Evolutionary conservation across 805 yeast species (phyloP).

Genomic region (Vanderwaltozyma yarrowii): DNA sequence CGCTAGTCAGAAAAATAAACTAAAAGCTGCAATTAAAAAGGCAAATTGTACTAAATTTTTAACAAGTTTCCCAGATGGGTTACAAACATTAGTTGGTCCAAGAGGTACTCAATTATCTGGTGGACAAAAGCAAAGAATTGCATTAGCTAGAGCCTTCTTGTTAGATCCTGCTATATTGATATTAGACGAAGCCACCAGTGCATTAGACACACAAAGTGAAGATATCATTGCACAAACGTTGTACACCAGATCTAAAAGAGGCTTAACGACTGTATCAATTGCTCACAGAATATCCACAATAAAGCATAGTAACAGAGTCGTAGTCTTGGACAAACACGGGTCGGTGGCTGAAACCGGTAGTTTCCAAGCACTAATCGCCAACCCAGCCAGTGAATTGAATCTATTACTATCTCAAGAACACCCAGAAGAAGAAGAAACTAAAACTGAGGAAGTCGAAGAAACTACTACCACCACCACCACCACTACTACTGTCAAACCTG

Average conservation of each 20-base stretch:
- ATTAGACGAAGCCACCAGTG: conserved; percentile 91
- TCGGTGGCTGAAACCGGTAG: conserved; percentile 63
- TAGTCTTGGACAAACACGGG: conserved; percentile 69
- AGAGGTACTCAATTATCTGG: conserved; percentile 86
- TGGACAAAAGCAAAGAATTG: conserved; percentile 90
- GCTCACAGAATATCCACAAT: conserved; percentile 90
- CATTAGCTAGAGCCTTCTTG: conserved; percentile 79
- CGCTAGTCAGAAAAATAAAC: conserved; percentile 49
- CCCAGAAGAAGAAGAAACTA: conserved; percentile 2
- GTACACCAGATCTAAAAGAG: conserved; percentile 40
- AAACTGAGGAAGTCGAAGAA: background rate
- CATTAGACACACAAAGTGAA: conserved; percentile 82
- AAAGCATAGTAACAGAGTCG: conserved; percentile 65
- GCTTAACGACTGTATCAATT: conserved; percentile 72
- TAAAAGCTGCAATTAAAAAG: conserved; percentile 47
- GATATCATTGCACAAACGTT: conserved; percentile 72
- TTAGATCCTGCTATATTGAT: conserved; percentile 71
- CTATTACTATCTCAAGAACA: conserved; percentile 27
- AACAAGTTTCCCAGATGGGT: conserved; percentile 64
- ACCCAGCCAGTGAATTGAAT: conserved; percentile 30
- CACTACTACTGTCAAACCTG: background rate
- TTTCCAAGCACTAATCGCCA: conserved; percentile 39
- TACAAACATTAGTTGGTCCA: conserved; percentile 78
- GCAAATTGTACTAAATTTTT: conserved; percentile 72
- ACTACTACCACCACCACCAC: background rate